Base-by-base conservation (phyloP, 2,329 filamentous ascomycete genomes). In the Ceratocystis papillata region DNA sequence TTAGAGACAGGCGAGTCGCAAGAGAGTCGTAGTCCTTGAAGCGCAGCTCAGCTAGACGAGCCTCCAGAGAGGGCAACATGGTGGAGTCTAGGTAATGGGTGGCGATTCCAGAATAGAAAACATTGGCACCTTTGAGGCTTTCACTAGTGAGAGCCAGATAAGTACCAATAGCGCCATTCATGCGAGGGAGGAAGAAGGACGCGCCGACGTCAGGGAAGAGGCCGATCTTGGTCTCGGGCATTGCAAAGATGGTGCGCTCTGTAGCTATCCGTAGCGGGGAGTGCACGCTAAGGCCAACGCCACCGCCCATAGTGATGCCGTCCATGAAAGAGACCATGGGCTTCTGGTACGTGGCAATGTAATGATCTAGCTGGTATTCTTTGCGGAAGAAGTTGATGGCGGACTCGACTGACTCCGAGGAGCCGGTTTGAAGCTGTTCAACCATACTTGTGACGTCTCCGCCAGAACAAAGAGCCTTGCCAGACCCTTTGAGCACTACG, bases 171-270 rank as follows among this genome's bases (percentile, higher is more conserved):
- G 86, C 80, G 62, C 94, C 94, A 72, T 95, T 86, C 80, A 99
- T 86, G 69, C 91, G 83, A 17, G 94, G 90, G 65, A 99, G 80
- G 81, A 97, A 97, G 80, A 97, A 99, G 10, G 90, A 95, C 41
- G 88, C 95, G 68, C 94, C 94, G 62, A 99, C 94, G 73, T 99
- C 95, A 5, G 95, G 94, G 81, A 99, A 99, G 81, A 97, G 96
- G 48, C 94, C 94, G 73, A 99, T 99, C 7, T 86, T 96, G 3
- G 94, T 99, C 79, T 99, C 94, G 37, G 94, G 94, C 94, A 99
- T 99, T 71, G 95, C 92, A 73, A 99, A 97, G 61, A 96, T 78
- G 5, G 94, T 99, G 73, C 87, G 88, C 77, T 99, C 94, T 2
- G 94, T 99, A 46, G 94, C 94, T 73, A 99, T 96, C 68, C 94